phyloP scores from a whole-genome alignment of 2,329 filamentous ascomycete genomes.

The Scedosporium minutisporum region DNA sequence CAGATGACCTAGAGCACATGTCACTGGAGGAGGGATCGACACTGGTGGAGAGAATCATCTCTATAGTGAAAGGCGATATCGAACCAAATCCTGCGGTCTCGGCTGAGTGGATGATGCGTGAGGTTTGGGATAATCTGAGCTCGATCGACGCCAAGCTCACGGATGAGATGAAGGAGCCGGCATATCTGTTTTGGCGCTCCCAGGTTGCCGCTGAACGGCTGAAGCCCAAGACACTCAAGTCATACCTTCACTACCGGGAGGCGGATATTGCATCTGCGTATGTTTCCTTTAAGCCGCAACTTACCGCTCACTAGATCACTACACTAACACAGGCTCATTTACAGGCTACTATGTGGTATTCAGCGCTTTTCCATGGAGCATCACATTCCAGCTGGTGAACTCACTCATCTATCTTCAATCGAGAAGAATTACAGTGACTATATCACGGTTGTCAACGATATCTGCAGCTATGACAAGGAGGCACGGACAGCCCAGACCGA shows the following conservation, averaged over 20 bases:
- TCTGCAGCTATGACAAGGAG: constrained; percentile 31
- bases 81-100: constrained; percentile 21
- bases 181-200: constrained; percentile 29
- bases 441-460: constrained; percentile 30
- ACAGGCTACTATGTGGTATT: constrained; percentile 22
- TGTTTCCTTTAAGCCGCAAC: constrained; percentile 9
- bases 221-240: constrained; percentile 16
- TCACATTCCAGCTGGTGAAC: constrained; percentile 17
- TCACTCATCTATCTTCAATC: constrained; percentile 13
- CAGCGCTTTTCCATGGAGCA: constrained; percentile 27
- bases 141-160: constrained; percentile 22
- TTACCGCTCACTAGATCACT: not conserved
- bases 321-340: not conserved
- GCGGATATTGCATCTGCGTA: constrained; percentile 29
- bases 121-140: constrained; percentile 30
- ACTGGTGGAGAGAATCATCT: constrained; percentile 27
- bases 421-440: constrained; percentile 27
- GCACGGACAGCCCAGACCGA: constrained; percentile 7
- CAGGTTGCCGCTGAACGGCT: constrained; percentile 24
- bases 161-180: constrained; percentile 25
- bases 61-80: constrained; percentile 20
- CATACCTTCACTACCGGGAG: constrained; percentile 28
- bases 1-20: constrained; percentile 32
- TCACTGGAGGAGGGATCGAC: constrained; percentile 25
- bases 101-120: constrained; percentile 26